Conservation (phyloP, 1,284 basidiomycete species). For the Leccinum glutinopallens region DNA sequence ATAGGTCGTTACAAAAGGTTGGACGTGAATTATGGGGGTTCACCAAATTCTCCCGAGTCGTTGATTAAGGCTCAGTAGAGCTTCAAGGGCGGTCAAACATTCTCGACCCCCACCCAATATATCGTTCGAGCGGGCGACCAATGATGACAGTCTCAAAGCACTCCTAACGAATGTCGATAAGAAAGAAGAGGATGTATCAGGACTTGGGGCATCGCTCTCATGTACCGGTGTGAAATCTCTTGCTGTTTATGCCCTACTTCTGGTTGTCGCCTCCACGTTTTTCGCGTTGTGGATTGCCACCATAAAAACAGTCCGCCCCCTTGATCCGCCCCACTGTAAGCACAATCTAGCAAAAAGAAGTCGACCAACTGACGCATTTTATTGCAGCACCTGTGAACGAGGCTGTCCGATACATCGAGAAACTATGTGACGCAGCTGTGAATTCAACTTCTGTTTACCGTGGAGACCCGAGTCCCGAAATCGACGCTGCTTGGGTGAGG, state of each 20-base stretch:
- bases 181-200: too few species aligned
- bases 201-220: neutral
- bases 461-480: constrained; percentile 1
- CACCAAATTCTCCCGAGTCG: too few species aligned
- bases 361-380: neutral
- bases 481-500: neutral
- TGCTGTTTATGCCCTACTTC: neutral
- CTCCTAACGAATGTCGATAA: too few species aligned
- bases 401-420: constrained; percentile 3
- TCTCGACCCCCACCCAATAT: too few species aligned
- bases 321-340: constrained; percentile 6
- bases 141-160: too few species aligned
- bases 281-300: constrained; percentile 1
- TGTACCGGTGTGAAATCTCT: neutral
- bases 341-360: neutral
- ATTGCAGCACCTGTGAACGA: constrained; percentile 3
- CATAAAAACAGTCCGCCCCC: neutral
- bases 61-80: too few species aligned
- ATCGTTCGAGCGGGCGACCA: too few species aligned
- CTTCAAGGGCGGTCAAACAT: too few species aligned
- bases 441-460: constrained; percentile 4
- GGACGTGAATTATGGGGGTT: too few species aligned
- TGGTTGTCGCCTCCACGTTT: neutral
- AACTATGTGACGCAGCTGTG: constrained; percentile 3
- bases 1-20: too few species aligned